Evolutionary conservation across 2,329 filamentous ascomycete genomes (phyloP).

Genomic region (Metarhizium brunneum): DNA sequence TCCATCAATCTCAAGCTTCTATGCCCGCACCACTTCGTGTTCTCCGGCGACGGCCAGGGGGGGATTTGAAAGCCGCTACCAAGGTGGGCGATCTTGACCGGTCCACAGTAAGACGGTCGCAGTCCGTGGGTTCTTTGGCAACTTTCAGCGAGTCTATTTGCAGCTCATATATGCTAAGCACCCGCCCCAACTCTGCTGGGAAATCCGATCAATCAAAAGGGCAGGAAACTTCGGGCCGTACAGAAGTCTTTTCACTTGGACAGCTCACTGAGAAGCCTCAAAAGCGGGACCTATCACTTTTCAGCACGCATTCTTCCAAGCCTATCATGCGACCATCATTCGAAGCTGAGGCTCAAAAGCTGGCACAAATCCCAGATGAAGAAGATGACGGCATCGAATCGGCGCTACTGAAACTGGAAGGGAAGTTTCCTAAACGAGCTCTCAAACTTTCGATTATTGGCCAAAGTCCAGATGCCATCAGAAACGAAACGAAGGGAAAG

Average conservation of each 20-base stretch:
- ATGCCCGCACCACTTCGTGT: conserved; percentile 48
- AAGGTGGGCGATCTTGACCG: conserved; percentile 54
- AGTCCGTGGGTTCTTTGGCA: conserved; percentile 50
- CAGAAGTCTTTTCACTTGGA: conserved; percentile 47
- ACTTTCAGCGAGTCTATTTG: conserved; percentile 51
- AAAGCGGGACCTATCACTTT: conserved; percentile 41
- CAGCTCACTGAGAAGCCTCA: conserved; percentile 42
- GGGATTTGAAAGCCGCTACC: conserved; percentile 60
- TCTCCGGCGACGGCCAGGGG: conserved; percentile 64
- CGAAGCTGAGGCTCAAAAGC: conserved; percentile 75
- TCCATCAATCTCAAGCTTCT: conserved; percentile 26
- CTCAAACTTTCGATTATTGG: conserved; percentile 23
- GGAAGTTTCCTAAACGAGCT: conserved; percentile 58
- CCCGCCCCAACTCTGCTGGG: conserved; percentile 19
- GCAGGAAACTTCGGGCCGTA: conserved; percentile 19
- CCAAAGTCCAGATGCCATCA: conserved; percentile 11
- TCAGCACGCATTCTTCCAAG: conserved; percentile 54
- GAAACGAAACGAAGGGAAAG: background rate
- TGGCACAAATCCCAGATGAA: conserved; percentile 83
- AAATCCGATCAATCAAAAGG: conserved; percentile 12
- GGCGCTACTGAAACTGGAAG: conserved; percentile 86
- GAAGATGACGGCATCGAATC: conserved; percentile 76
- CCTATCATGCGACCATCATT: conserved; percentile 66
- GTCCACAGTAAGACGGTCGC: conserved; percentile 39
- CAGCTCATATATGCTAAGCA: conserved; percentile 45